These are phyloP conservation scores for Cystodermella granulosa DNA, from an alignment of 1,284 basidiomycete species.

Conservation along the genomic window DNA sequence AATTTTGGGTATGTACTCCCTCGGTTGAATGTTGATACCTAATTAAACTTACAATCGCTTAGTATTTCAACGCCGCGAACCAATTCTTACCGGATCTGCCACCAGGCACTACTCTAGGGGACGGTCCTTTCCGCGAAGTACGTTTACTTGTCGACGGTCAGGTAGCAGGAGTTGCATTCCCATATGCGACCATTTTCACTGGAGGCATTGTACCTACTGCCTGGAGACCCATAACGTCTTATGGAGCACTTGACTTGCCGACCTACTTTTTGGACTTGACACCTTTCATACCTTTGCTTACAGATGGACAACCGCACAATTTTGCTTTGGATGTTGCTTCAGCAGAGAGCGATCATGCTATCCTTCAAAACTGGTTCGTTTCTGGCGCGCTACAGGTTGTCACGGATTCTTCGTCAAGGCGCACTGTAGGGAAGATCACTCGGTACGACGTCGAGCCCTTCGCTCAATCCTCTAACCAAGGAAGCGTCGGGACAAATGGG, in stretches of 20 bases:
- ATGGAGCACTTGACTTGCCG: constrained; percentile 73
- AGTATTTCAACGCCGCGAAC: constrained; percentile 72
- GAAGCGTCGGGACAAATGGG: constrained; percentile 39
- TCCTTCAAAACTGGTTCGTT: constrained; percentile 73
- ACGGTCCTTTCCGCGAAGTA: constrained; percentile 76
- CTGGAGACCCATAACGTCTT: constrained; percentile 77
- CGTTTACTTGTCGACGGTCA: constrained; percentile 69
- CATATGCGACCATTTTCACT: constrained; percentile 76
- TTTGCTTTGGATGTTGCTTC: constrained; percentile 70
- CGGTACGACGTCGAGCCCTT: constrained; percentile 54
- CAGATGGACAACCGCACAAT: constrained; percentile 63
- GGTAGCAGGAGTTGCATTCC: constrained; percentile 71
- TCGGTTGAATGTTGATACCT: background rate
- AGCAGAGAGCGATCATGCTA: constrained; percentile 59
- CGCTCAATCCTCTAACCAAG: constrained; percentile 48
- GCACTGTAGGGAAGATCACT: constrained; percentile 64
- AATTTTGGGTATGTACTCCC: constrained; percentile 60
- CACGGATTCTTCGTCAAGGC: constrained; percentile 56
- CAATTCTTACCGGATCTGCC: constrained; percentile 56
- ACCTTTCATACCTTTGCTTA: constrained; percentile 68
- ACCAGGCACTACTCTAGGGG: constrained; percentile 47
- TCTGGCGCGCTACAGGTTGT: constrained; percentile 68
- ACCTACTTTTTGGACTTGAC: constrained; percentile 76
- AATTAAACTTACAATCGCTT: constrained; percentile 6
- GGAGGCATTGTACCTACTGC: constrained; percentile 71